Conservation (phyloP, 78 protist genomes). For the Chrysochromulina tobinii region DNA sequence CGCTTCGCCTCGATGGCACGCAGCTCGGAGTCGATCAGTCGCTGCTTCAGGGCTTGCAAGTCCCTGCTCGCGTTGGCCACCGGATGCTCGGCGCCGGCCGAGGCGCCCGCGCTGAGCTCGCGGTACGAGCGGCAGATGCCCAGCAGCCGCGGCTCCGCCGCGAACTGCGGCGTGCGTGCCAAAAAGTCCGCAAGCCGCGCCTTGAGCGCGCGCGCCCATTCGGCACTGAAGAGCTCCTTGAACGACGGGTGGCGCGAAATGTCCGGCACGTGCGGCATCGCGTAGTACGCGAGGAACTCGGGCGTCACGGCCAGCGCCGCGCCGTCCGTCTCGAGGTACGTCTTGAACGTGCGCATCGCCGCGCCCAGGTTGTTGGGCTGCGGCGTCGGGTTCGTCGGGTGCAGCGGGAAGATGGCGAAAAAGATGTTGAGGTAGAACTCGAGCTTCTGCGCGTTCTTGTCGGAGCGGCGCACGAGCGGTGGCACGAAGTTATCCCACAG, state of each 20-base stretch:
- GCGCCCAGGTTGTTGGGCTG: not conserved
- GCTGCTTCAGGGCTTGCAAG: not conserved
- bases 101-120: not conserved
- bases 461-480: not conserved
- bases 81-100: not conserved
- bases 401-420: conserved; percentile 8
- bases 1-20: not conserved
- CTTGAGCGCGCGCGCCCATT: not conserved
- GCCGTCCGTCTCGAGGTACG: conserved; percentile 4
- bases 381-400: not conserved
- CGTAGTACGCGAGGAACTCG: conserved; percentile 39
- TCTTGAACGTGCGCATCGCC: not conserved
- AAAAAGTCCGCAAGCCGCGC: not conserved
- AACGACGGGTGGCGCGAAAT: conserved; percentile 27
- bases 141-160: not conserved
- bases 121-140: not conserved
- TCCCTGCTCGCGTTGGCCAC: not conserved
- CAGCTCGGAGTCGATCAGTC: not conserved
- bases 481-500: not conserved
- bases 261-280: conserved; percentile 31
- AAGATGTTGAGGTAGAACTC: conserved; percentile 21
- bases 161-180: not conserved
- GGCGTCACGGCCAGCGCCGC: conserved; percentile 10
- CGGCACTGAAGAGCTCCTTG: not conserved
- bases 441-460: not conserved